A percentile compares a stretch with the other conserved stretches of the same genome.
Evolutionary conservation across 1,284 basidiomycete genomes (phyloP).

Genomic region (Cystobasidium sp.): DNA sequence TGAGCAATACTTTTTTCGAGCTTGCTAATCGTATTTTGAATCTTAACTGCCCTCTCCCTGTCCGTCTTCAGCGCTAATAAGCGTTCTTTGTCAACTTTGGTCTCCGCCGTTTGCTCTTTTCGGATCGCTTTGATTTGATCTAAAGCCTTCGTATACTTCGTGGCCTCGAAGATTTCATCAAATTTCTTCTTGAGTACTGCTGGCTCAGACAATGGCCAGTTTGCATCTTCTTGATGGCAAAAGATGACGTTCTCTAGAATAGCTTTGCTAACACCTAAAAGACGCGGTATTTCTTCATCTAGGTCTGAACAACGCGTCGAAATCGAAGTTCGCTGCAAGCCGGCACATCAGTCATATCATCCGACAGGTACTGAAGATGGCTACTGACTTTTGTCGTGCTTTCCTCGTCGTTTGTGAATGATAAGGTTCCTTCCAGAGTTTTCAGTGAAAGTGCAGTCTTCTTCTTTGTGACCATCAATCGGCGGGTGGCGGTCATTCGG

Average conservation of each 20-base stretch:
- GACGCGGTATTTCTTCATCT: slow-evolving; percentile 87
- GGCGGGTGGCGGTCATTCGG: slow-evolving; percentile 89
- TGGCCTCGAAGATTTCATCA: slow-evolving; percentile 99
- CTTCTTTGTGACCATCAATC: slow-evolving; percentile 90
- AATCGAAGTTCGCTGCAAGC: slow-evolving; percentile 74
- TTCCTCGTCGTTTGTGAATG: slow-evolving; percentile 67
- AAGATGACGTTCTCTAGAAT: slow-evolving; percentile 99
- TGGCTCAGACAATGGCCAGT: slow-evolving; percentile 95
- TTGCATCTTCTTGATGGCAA: slow-evolving; percentile 98
- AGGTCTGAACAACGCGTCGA: slow-evolving; percentile 97
- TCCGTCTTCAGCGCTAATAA: slow-evolving; percentile 79
- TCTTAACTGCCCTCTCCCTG: slow-evolving; percentile 80
- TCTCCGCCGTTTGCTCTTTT: slow-evolving; percentile 86
- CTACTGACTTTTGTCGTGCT: slow-evolving; percentile 72
- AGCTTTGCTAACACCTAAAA: slow-evolving; percentile 94
- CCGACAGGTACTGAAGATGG: not conserved
- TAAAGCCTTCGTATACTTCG: slow-evolving; percentile 96
- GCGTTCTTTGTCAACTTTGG: slow-evolving; percentile 91
- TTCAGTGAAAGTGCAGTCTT: slow-evolving; percentile 91
- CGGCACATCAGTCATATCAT: not conserved
- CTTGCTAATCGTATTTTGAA: slow-evolving; percentile 70
- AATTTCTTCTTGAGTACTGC: slow-evolving; percentile 79
- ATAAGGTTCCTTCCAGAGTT: slow-evolving; percentile 90
- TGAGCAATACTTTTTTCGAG: slow-evolving; percentile 67
- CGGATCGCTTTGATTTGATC: slow-evolving; percentile 86